Conservation (phyloP, 208 protist genomes). For the Plasmodiophora brassicae region DNA sequence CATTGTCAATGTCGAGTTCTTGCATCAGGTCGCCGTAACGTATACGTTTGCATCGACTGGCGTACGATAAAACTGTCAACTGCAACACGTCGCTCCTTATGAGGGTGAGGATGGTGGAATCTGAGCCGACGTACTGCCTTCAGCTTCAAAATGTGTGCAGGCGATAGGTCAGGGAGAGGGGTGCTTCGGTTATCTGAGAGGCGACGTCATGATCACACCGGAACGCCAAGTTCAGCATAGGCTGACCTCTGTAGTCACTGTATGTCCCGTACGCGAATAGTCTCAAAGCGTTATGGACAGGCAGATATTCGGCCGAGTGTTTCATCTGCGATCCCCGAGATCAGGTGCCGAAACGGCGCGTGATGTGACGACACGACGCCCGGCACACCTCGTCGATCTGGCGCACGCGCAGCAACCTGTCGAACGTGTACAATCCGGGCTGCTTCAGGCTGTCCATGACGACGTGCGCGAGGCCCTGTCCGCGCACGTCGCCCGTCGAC, state of each 20-base stretch:
- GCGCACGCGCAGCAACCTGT: not conserved
- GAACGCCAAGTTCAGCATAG: not conserved
- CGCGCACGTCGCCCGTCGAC: not conserved
- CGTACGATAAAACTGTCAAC: not conserved
- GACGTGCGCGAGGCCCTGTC: not conserved
- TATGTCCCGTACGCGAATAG: not conserved
- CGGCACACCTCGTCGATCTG: not conserved
- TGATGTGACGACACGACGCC: not conserved
- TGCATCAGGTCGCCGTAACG: not conserved
- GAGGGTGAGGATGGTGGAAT: not conserved
- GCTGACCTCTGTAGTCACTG: not conserved
- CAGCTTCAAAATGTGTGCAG: not conserved
- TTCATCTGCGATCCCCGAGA: no score
- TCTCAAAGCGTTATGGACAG: not conserved
- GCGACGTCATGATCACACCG: not conserved
- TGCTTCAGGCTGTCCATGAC: not conserved
- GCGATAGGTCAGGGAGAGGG: not conserved
- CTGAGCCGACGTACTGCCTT: not conserved
- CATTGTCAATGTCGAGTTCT: not conserved
- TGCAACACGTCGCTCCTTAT: not conserved
- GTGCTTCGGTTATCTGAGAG: not conserved
- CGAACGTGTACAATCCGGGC: not conserved
- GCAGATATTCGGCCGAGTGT: not conserved
- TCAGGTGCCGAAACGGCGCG: not conserved
- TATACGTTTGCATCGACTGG: not conserved